Evolutionary conservation across 768 basidiomycete species (phyloP), one percentile per base, ranked within the genome.

Genomic region (Agaricus subrufescens): DNA sequence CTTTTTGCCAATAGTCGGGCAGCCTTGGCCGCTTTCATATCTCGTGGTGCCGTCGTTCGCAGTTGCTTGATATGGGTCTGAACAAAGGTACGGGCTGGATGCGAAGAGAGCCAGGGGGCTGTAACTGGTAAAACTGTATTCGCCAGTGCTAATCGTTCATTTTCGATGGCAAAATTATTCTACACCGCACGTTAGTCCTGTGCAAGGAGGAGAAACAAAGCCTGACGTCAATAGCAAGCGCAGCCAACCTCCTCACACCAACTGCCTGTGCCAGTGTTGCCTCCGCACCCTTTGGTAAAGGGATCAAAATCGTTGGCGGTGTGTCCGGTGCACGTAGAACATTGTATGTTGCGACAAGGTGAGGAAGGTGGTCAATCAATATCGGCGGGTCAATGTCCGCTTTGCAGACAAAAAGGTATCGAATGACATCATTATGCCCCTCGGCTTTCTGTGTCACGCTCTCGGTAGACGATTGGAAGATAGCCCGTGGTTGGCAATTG

Each of bases 41-140:
- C 88, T 62, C 81, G 85, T 1, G 92, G 92, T 3, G 85, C 82
- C 29, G 85, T 83, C 2, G 93, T 94, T 15, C 79, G 78, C 23
- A 93, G 66, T 60, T 92, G 90, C 64, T 94, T 95, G 61, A 93
- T 77, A 64, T 91, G 87, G 0, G 91, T 91, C 2, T 87, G 84
- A 42, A 88, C 70, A 26, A 86, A 72, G 15, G 68, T 55, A 14
- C 58, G 63, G 39, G 54, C 56, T 12, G 65, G 44, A 19, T 63
- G 52, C n/a, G 67, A 45, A 3, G 75, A 68, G 43, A 81, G 66
- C 92, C 92, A 95, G 5, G 84, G 73, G 0, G 90, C 89, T 14
- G 76, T 71, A 12, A 88, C 65, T 19, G 75, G 68, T 10, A 83
- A 80, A n/a, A 90, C 67, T 30, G 75, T 67, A 30, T 45, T 39